These are phyloP conservation scores for Panicum miliaceum DNA, from an alignment of 176 grass and related monocot genomes.

Conservation along the genomic window DNA sequence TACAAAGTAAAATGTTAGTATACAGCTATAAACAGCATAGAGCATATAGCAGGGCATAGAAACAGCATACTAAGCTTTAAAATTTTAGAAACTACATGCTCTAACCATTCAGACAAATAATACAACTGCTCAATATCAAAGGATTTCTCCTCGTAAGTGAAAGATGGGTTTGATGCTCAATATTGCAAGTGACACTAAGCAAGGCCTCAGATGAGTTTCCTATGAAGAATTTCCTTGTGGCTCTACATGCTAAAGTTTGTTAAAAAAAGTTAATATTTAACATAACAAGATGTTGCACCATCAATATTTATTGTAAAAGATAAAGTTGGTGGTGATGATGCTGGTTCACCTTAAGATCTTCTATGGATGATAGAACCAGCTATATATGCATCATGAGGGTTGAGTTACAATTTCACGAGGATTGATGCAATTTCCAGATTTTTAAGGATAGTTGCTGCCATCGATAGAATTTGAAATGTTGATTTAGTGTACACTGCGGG, in stretches of 20 bases:
- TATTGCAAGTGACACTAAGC: too few species aligned
- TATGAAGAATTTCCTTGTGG: too few species aligned
- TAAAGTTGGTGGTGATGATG: background rate
- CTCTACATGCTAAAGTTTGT: too few species aligned
- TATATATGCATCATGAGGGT: background rate
- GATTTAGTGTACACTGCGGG: background rate
- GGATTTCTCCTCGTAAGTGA: too few species aligned
- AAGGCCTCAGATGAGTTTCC: too few species aligned
- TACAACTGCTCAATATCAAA: constrained; percentile 1
- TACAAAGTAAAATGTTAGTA: background rate
- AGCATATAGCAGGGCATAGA: background rate
- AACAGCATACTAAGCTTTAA: background rate
- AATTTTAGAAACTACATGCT: background rate
- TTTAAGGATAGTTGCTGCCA: background rate
- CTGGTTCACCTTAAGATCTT: background rate
- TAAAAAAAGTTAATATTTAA: too few species aligned
- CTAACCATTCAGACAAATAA: background rate
- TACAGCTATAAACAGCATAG: background rate
- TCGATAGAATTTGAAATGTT: background rate
- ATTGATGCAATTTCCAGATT: background rate
- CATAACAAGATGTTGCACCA: too few species aligned
- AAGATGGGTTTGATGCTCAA: too few species aligned
- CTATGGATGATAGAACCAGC: background rate
- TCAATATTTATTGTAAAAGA: background rate
- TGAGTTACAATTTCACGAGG: background rate